Conservation (phyloP, 352 stramenopile species). For the Halophytophthora batemanensis region DNA sequence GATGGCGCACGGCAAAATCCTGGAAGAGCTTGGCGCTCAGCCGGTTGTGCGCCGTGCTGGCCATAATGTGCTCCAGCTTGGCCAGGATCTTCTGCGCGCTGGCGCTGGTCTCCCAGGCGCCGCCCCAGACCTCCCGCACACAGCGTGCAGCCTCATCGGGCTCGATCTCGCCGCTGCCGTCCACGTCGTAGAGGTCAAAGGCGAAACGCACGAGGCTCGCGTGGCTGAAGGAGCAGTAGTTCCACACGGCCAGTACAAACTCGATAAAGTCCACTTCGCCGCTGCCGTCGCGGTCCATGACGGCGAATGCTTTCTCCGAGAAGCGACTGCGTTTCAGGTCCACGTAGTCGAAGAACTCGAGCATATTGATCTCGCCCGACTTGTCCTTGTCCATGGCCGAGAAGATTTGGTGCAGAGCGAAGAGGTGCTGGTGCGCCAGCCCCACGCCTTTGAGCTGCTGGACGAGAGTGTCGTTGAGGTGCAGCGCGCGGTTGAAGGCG, state of each 20-base stretch:
- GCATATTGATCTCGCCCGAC: conserved; percentile 61
- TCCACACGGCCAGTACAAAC: conserved; percentile 75
- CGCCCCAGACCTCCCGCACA: conserved; percentile 59
- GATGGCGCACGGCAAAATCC: conserved; percentile 51
- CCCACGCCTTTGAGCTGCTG: conserved; percentile 38
- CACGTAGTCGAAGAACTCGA: conserved; percentile 76
- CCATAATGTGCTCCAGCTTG: conserved; percentile 53
- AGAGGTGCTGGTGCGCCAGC: conserved; percentile 44
- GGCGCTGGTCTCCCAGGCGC: conserved; percentile 43
- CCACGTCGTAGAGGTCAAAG: conserved; percentile 72
- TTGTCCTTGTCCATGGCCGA: conserved; percentile 55
- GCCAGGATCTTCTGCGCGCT: conserved; percentile 56
- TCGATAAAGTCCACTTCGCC: conserved; percentile 72
- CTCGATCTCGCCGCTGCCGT: conserved; percentile 70
- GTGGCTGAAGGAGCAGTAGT: conserved; percentile 75
- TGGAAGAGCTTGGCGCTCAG: conserved; percentile 49
- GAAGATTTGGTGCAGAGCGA: conserved; percentile 54
- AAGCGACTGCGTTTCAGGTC: conserved; percentile 58
- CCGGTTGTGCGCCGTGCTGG: conserved; percentile 22
- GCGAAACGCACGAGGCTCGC: conserved; percentile 60
- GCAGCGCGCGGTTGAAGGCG: conserved; percentile 29
- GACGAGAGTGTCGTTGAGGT: conserved; percentile 34
- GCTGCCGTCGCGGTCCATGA: conserved; percentile 69
- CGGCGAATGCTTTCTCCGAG: conserved; percentile 65
- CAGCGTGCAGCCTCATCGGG: conserved; percentile 42